These are phyloP conservation scores for Crithidia mellificae DNA, from an alignment of 208 protist genomes.

Conservation along the genomic window DNA sequence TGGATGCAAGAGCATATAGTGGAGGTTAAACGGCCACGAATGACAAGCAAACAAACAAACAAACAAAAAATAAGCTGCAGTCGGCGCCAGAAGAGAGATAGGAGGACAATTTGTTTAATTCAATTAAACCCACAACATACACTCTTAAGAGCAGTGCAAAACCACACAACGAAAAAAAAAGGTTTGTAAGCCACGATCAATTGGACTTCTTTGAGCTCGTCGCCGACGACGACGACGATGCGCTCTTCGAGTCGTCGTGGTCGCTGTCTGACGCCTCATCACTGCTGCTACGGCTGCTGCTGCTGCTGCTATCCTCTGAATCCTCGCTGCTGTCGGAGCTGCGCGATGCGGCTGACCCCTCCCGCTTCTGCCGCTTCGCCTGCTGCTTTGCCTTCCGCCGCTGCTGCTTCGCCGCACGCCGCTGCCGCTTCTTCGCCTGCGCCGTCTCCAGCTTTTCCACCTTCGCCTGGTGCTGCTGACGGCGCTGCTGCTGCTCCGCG, in stretches of 20 bases:
- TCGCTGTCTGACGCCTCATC: slow-evolving; percentile 2
- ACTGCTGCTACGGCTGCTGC: background rate
- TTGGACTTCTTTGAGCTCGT: too few species aligned
- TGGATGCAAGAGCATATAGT: background rate
- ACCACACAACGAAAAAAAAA: background rate
- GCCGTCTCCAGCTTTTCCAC: slow-evolving; percentile 35
- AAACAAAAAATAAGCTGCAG: background rate
- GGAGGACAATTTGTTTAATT: too few species aligned
- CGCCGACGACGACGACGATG: slow-evolving; percentile 2
- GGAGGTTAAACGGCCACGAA: background rate
- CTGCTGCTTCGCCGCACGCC: slow-evolving; percentile 35
- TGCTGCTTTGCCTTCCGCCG: slow-evolving; percentile 32
- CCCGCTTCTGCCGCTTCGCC: slow-evolving; percentile 15
- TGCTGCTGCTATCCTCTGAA: too few species aligned
- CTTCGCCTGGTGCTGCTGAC: slow-evolving; percentile 52
- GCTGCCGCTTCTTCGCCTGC: slow-evolving; percentile 66
- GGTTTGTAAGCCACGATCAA: background rate
- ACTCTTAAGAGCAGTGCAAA: too few species aligned
- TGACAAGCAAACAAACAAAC: background rate
- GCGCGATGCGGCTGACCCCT: background rate
- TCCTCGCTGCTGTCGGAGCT: background rate
- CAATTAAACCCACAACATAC: background rate
- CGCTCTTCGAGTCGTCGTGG: slow-evolving; percentile 2
- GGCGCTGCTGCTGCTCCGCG: slow-evolving; percentile 32
- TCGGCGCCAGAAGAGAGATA: too few species aligned